Conservation (phyloP, 768 basidiomycete species). For the Rhizopogon sp. region DNA sequence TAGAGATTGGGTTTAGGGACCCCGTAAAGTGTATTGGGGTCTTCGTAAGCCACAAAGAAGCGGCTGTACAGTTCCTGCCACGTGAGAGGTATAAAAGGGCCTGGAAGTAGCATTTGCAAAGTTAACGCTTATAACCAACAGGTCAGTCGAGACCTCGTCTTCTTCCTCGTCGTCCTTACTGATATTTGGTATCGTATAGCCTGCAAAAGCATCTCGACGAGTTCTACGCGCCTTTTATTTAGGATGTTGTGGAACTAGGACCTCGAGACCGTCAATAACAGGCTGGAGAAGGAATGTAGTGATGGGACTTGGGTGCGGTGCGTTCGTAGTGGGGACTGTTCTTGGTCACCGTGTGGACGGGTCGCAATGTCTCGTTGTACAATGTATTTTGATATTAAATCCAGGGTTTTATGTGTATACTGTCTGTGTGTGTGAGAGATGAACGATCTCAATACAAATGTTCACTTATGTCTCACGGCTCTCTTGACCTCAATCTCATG, state of each 20-base stretch:
- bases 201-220: conserved; percentile 89
- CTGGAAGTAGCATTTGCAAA: neutral
- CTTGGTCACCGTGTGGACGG: conserved; percentile 62
- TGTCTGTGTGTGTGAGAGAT: too few relatives aligned
- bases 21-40: conserved; percentile 34
- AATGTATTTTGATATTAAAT: conserved; percentile 21
- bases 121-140: conserved; percentile 57
- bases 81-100: conserved; percentile 18
- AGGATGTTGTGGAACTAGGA: conserved; percentile 70
- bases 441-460: too few relatives aligned
- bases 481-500: conserved; percentile 31
- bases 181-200: conserved; percentile 30
- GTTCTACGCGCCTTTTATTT: conserved; percentile 56
- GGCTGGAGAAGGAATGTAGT: conserved; percentile 66
- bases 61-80: conserved; percentile 32
- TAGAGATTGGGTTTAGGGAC: conserved; percentile 7
- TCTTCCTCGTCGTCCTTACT: conserved; percentile 11
- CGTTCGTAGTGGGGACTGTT: conserved; percentile 52
- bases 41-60: conserved; percentile 34
- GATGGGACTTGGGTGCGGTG: conserved; percentile 92
- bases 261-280: conserved; percentile 77
- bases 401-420: neutral
- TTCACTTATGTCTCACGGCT: neutral
- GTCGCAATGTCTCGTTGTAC: conserved; percentile 94
- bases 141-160: conserved; percentile 34